Evolutionary conservation across 2,329 filamentous ascomycete genomes (phyloP).

Genomic region (Neospermospora avenae): DNA sequence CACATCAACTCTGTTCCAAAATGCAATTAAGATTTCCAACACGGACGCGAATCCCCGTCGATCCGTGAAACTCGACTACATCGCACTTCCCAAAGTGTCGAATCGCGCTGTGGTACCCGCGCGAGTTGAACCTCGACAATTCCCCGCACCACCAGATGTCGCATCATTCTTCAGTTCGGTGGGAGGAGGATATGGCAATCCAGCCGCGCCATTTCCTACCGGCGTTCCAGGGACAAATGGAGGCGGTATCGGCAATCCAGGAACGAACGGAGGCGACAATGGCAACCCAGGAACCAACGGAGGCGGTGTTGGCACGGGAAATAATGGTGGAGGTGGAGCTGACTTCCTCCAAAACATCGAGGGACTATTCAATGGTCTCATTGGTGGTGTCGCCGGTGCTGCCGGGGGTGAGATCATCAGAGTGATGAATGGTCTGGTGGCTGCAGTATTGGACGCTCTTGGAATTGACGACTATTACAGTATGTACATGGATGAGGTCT

Average conservation of each 20-base stretch:
- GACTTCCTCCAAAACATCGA: constrained; percentile 8
- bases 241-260: neutral
- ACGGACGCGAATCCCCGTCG: constrained; percentile 3
- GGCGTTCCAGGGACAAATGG: neutral
- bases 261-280: neutral
- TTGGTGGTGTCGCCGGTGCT: constrained; percentile 9
- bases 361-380: constrained; percentile 1
- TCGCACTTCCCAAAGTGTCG: neutral
- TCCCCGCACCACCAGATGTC: constrained; percentile 8
- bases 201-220: neutral
- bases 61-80: neutral
- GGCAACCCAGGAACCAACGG: neutral
- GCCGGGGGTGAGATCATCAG: constrained; percentile 7
- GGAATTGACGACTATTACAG: constrained; percentile 22
- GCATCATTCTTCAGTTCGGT: constrained; percentile 18
- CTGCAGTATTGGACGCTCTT: constrained; percentile 5
- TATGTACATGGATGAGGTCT: constrained; percentile 18
- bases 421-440: constrained; percentile 9
- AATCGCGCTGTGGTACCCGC: neutral
- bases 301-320: neutral
- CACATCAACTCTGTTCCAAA: constrained; percentile 20
- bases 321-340: neutral
- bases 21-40: constrained; percentile 18
- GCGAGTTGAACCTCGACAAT: neutral
- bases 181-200: neutral